Evolutionary conservation across 1,284 basidiomycete species (phyloP), one percentile per base, ranked within the genome.

Genomic region (Heterobasidion parviporum): DNA sequence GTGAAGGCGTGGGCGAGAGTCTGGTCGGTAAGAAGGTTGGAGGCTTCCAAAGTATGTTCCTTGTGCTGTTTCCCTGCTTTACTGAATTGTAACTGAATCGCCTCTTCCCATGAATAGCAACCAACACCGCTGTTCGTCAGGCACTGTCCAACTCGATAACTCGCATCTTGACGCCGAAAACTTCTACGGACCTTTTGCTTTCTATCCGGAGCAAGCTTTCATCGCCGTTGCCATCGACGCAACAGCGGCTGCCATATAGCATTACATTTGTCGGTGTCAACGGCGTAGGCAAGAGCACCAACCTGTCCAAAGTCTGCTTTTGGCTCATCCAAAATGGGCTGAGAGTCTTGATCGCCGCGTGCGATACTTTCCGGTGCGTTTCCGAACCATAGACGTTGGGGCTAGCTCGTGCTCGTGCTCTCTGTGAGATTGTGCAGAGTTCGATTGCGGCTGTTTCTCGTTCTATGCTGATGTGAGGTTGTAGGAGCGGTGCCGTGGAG

Each of bases 181-280:
- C 94, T 1, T 96, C 92, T 0, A 98, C 96, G 14, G 97, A 99
- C 71, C 79, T 99, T 43, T 74, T 99, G 8, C 79, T 98, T 45
- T 83, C 88, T 57, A 82, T 92, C 62, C 78, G 87, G 54, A 83
- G 80, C 10, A 92, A 91, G 63, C 70, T 87, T 6, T 80, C 83
- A 0, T 83, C 87, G 0, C 83, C 88, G 3, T 68, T 87, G 41
- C 71, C 83, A 1, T 85, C 87, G 1, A 82, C 82, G 33, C 86
- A 88, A 63, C 85, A 85, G 64, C 84, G 90, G 14, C 76, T 86
- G 62, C 95, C 94, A 0, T 99, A 98, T 71, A 86, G 87, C 60
- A 91, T 99, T 65, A 89, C 94, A 0, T 99, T 99, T 68, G 95
- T 99, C 47, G 97, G 97, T n/a, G 97, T 99, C 53, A 99, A 99